Conservation (phyloP, 805 yeast species). For the Huiozyma naganishii region DNA sequence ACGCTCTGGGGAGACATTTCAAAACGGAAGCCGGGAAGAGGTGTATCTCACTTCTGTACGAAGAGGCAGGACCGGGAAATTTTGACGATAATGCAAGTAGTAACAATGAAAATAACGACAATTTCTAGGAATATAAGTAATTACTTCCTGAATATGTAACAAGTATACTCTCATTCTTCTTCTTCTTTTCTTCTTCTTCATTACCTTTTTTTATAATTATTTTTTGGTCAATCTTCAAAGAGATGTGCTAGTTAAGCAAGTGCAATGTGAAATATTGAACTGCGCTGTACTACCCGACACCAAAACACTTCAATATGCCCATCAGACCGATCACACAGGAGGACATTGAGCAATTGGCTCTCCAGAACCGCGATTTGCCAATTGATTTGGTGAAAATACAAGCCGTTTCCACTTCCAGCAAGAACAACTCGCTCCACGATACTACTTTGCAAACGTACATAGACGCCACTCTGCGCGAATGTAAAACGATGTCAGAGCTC, state of each 20-base stretch:
- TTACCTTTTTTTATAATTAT: too few species aligned
- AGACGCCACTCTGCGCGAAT: slow-evolving; percentile 19
- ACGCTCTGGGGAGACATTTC: slow-evolving; percentile 70
- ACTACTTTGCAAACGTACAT: slow-evolving; percentile 18
- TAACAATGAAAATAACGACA: too few species aligned
- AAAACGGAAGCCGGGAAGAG: slow-evolving; percentile 68
- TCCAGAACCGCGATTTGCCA: slow-evolving; percentile 15
- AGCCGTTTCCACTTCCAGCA: slow-evolving; percentile 2
- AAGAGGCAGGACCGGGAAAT: slow-evolving; percentile 33
- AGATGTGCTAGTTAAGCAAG: too few species aligned
- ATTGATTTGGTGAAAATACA: slow-evolving; percentile 17
- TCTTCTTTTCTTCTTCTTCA: too few species aligned
- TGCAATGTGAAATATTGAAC: too few species aligned
- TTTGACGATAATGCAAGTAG: not conserved
- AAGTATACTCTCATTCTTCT: too few species aligned
- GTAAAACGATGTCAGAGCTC: slow-evolving; percentile 18
- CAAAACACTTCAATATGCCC: too few species aligned
- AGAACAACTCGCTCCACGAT: slow-evolving; percentile 12
- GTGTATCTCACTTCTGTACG: slow-evolving; percentile 58
- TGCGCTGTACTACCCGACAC: too few species aligned
- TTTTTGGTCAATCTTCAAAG: too few species aligned
- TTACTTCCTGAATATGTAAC: too few species aligned
- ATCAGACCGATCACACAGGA: slow-evolving; percentile 1
- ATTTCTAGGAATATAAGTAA: too few species aligned
- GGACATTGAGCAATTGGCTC: slow-evolving; percentile 4